Evolutionary conservation across 805 yeast genomes (phyloP).

Genomic region (Saccharomyces eubayanus): DNA sequence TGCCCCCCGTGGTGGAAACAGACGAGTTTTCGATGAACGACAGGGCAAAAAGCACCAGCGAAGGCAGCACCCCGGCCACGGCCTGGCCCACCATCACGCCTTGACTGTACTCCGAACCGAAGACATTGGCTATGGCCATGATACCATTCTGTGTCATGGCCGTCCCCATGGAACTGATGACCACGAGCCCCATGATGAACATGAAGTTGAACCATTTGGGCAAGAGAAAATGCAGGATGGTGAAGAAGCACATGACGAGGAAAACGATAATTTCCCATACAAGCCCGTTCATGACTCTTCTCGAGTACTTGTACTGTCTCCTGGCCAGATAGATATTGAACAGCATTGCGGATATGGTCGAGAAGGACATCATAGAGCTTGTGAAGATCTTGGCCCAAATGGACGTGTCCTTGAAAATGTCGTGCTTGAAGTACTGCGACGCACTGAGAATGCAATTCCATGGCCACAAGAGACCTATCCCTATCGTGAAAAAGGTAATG

Average conservation of each 20-base stretch:
- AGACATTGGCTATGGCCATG: conserved; percentile 74
- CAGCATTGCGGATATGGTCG: conserved; percentile 58
- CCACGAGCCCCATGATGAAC: conserved; percentile 54
- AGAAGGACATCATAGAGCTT: conserved; percentile 81
- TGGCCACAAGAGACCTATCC: conserved; percentile 86
- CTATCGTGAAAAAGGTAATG: conserved; percentile 55
- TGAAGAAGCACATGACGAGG: conserved; percentile 40
- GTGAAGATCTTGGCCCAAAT: conserved; percentile 52
- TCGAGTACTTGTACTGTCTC: conserved; percentile 48
- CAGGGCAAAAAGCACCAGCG: conserved; percentile 44
- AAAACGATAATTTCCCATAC: conserved; percentile 51
- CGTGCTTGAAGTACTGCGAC: conserved; percentile 65
- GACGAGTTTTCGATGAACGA: conserved; percentile 40
- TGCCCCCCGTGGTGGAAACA: conserved; percentile 16
- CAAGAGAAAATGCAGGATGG: conserved; percentile 12
- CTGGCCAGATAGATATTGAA: conserved; percentile 57
- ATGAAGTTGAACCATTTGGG: conserved; percentile 30
- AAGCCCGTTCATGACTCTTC: conserved; percentile 55
- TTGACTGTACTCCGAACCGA: conserved; percentile 73
- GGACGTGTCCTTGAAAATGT: conserved; percentile 42
- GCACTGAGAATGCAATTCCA: conserved; percentile 92
- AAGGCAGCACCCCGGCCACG: conserved; percentile 85
- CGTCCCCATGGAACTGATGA: conserved; percentile 63
- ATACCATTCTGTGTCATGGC: conserved; percentile 84
- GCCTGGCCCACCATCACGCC: conserved; percentile 94